Evolutionary conservation across 768 basidiomycete species (phyloP).

Genomic region (Kwoniella sp.): DNA sequence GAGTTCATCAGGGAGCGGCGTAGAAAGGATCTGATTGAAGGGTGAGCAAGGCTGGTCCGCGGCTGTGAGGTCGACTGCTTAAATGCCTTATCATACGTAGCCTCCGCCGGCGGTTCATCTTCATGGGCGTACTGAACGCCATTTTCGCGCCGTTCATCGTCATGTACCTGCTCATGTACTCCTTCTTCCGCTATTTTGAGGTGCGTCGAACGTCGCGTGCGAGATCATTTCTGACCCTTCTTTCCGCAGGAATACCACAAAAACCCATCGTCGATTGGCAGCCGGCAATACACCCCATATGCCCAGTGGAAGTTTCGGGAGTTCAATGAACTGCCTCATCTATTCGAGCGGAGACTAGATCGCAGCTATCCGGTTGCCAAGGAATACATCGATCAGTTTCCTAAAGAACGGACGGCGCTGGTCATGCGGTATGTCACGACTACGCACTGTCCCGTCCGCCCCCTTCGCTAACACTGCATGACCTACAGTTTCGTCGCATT

Average conservation of each 20-base stretch:
- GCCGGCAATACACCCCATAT: slow-evolving; percentile 85
- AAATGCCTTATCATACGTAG: slow-evolving; percentile 52
- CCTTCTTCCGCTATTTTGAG: slow-evolving; percentile 99
- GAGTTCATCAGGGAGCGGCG: slow-evolving; percentile 86
- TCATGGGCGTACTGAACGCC: slow-evolving; percentile 95
- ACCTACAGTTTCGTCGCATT: slow-evolving; percentile 81
- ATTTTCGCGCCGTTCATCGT: slow-evolving; percentile 96
- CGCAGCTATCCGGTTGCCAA: slow-evolving; percentile 84
- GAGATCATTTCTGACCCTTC: not conserved
- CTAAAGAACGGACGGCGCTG: slow-evolving; percentile 85
- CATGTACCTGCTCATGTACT: slow-evolving; percentile 92
- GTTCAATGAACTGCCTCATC: slow-evolving; percentile 94
- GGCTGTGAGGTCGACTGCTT: not conserved
- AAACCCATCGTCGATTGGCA: slow-evolving; percentile 90
- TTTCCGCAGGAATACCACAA: slow-evolving; percentile 89
- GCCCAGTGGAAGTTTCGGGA: slow-evolving; percentile 99
- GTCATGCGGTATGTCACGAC: slow-evolving; percentile 67
- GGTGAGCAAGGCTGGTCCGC: slow-evolving; percentile 55
- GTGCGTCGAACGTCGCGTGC: slow-evolving; percentile 53
- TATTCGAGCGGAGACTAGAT: slow-evolving; percentile 79
- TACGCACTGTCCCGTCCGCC: not conserved
- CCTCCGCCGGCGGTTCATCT: slow-evolving; percentile 77
- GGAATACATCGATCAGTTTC: slow-evolving; percentile 96
- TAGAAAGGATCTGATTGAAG: slow-evolving; percentile 69
- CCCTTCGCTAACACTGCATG: not conserved